phyloP scores from a whole-genome alignment of 1,139 yeast genomes.

The Petasospora rhodanensis region DNA sequence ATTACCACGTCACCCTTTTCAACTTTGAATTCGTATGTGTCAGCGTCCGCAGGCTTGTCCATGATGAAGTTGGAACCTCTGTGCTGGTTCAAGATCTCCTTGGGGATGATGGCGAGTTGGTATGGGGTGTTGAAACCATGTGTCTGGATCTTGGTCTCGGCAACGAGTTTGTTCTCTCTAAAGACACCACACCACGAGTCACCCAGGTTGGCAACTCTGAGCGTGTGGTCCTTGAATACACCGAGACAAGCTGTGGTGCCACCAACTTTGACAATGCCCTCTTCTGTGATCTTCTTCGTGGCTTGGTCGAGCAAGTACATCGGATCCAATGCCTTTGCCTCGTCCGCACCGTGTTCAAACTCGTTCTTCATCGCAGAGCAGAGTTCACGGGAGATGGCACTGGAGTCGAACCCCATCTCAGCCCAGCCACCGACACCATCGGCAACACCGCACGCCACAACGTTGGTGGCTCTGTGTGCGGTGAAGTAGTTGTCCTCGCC shows the following conservation, averaged over 20 bases:
- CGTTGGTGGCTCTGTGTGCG: slow-evolving; percentile 31
- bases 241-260: slow-evolving; percentile 96
- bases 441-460: slow-evolving; percentile 85
- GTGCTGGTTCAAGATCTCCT: slow-evolving; percentile 51
- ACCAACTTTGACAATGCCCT: slow-evolving; percentile 74
- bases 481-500: slow-evolving; percentile 88
- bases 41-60: slow-evolving; percentile 46
- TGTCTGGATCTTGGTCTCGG: slow-evolving; percentile 74
- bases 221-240: slow-evolving; percentile 49
- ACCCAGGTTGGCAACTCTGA: slow-evolving; percentile 78
- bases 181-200: slow-evolving; percentile 94
- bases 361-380: slow-evolving; percentile 40
- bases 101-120: slow-evolving; percentile 84
- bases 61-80: slow-evolving; percentile 52
- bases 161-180: slow-evolving; percentile 56
- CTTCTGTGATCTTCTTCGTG: slow-evolving; percentile 46
- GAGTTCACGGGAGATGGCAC: slow-evolving; percentile 70
- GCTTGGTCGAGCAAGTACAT: slow-evolving; percentile 49
- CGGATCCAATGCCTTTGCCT: slow-evolving; percentile 43
- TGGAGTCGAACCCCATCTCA: slow-evolving; percentile 84
- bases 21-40: slow-evolving; percentile 39
- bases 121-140: slow-evolving; percentile 90
- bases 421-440: slow-evolving; percentile 99
- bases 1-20: slow-evolving; percentile 69
- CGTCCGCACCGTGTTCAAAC: slow-evolving; percentile 17